Percentiles rank a stretch among this genome's conserved stretches.
Evolutionary conservation across 306 rosid species (phyloP).

Genomic region (Dalbergia oliveri): DNA sequence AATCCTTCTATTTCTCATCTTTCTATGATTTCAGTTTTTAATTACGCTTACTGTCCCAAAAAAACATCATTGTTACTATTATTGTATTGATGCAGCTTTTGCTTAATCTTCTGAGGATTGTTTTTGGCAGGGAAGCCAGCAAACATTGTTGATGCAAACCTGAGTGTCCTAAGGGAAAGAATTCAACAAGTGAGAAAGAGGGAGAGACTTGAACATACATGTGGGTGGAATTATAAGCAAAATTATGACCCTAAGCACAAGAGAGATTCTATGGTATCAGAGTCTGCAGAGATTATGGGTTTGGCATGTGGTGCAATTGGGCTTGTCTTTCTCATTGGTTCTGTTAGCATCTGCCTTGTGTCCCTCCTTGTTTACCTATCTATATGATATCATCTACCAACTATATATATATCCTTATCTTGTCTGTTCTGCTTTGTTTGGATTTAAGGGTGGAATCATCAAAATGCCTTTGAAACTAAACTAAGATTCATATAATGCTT

Average conservation of each 20-base stretch:
- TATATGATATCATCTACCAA: neutral
- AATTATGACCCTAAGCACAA: conserved; percentile 24
- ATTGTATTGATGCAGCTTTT: neutral
- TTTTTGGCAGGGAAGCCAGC: conserved; percentile 52
- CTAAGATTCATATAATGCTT: neutral
- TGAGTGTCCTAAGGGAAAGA: conserved; percentile 56
- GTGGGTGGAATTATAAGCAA: conserved; percentile 54
- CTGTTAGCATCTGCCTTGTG: conserved; percentile 52
- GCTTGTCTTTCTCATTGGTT: conserved; percentile 60
- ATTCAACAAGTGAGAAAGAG: conserved; percentile 49
- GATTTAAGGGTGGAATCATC: neutral
- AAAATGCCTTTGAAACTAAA: neutral
- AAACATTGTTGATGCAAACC: conserved; percentile 63
- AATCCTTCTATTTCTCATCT: too few species aligned
- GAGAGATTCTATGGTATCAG: conserved; percentile 36
- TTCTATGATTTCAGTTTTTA: neutral
- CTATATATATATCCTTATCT: neutral
- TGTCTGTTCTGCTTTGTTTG: neutral
- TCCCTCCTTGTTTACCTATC: conserved; percentile 44
- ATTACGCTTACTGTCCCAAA: neutral
- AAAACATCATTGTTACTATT: neutral
- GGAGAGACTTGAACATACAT: conserved; percentile 37
- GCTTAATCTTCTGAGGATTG: neutral
- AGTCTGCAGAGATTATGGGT: conserved; percentile 49
- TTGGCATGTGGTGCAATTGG: conserved; percentile 57